A percentile compares a stretch with the other conserved stretches of the same genome.
Conservation (phyloP, 257 asterid genomes). For the Solanum sparsipilum region DNA sequence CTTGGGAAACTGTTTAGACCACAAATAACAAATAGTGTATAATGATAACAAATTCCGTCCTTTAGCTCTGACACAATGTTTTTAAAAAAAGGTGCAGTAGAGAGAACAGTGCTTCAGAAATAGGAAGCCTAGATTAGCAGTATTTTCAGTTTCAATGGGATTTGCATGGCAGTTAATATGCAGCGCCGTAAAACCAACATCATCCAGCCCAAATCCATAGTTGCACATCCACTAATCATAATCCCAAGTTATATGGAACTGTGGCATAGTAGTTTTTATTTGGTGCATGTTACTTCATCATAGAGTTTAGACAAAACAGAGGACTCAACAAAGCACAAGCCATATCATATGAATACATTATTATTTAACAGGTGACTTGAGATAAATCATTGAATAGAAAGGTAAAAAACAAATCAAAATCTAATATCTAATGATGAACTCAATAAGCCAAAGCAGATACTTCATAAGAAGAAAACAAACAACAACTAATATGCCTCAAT, state of each 20-base stretch:
- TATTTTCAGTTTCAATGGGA: background rate
- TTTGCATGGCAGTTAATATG: background rate
- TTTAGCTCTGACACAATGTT: background rate
- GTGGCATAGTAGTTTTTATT: background rate
- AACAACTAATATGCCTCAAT: background rate
- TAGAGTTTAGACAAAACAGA: background rate
- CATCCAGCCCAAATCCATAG: background rate
- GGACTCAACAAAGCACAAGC: background rate
- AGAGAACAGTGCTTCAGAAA: background rate
- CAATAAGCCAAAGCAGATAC: background rate
- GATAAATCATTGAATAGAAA: background rate
- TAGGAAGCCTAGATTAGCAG: background rate
- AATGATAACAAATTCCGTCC: background rate
- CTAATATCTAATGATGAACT: background rate
- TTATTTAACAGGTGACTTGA: background rate
- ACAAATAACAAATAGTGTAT: background rate
- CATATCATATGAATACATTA: background rate
- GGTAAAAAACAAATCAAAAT: background rate
- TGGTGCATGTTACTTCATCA: background rate
- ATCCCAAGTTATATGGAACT: background rate
- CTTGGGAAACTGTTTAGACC: background rate
- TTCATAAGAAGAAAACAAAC: background rate
- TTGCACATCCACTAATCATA: background rate
- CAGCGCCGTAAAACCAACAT: background rate
- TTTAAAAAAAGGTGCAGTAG: background rate